Evolutionary conservation across 345 rosid species (phyloP), one percentile per base, ranked within the genome.

Genomic region (Dipteronia dyeriana): DNA sequence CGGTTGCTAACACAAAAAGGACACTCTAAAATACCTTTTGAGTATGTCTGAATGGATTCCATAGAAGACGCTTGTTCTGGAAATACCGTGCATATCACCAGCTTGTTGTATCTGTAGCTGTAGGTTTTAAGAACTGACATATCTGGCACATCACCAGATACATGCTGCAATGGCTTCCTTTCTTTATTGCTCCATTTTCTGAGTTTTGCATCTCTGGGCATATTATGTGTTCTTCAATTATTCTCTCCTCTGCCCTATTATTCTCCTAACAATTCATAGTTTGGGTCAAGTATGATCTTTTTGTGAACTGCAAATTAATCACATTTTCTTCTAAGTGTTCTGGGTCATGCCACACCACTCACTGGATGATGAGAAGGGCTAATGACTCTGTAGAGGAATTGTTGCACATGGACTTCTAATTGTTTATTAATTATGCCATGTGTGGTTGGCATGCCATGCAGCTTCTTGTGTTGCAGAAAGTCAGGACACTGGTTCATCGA

Each of bases 381-480:
- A 51, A 41, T 8, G 45, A 72, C 39, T 22, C 23, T 13, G n/a
- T 39, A 9, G 41, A 54, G 22, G 31, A n/a, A n/a, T 66, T 63
- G 39, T 16, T 20, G 61, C 73, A 43, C 45, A 59, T 75, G 79
- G 70, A 74, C 39, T 67, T 59, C 38, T 74, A 31, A 51, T 54
- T 56, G 22, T 22, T 54, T 26, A 70, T 10, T 60, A 69, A 77
- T 75, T 63, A 66, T 78, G 31, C 69, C 57, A 66, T 78, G 31
- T 71, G 57, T 72, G 68, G 59, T 77, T 75, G 77, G 74, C 61
- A 34, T 79, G 76, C 84, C 61, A 34, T 79, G 76, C 84, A 89
- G 96, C 82, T 78, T 87, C 98, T 78, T 86, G 87, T 76, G 87
- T 85, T 74, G 93, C 89, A n/a, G 97, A 95, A 85, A 89, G 96